A percentile compares a stretch with the other conserved stretches of the same genome.
Evolutionary conservation across 306 rosid species (phyloP).

Genomic region (Echinosophora koreensis): DNA sequence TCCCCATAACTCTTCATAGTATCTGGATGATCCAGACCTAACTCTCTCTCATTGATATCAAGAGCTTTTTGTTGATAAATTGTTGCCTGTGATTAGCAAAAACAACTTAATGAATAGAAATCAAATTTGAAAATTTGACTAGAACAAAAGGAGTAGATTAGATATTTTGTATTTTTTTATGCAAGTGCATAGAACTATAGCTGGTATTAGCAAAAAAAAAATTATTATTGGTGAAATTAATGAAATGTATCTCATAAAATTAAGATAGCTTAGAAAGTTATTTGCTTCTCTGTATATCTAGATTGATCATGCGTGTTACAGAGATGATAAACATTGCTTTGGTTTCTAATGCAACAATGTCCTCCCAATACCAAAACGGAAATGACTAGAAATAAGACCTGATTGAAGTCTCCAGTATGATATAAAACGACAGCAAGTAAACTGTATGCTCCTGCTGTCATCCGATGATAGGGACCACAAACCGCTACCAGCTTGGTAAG

Average conservation of each 20-base stretch:
- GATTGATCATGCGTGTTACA: background rate
- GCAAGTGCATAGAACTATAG: background rate
- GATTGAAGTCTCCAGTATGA: slow-evolving; percentile 91
- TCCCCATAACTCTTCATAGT: slow-evolving; percentile 97
- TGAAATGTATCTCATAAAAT: background rate
- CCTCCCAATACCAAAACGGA: slow-evolving; percentile 45
- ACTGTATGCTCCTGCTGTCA: slow-evolving; percentile 96
- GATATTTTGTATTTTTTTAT: background rate
- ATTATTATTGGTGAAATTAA: slow-evolving; percentile 13
- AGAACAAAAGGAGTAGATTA: background rate
- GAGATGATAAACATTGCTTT: background rate
- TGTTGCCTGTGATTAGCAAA: slow-evolving; percentile 70
- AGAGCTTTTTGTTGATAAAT: slow-evolving; percentile 91
- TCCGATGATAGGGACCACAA: slow-evolving; percentile 94
- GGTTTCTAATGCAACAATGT: slow-evolving; percentile 23
- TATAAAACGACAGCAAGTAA: slow-evolving; percentile 88
- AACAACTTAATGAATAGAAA: slow-evolving; percentile 34
- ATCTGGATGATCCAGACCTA: slow-evolving; percentile 95
- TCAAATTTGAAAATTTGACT: slow-evolving; percentile 39
- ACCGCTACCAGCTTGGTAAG: slow-evolving; percentile 90
- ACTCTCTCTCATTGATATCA: slow-evolving; percentile 90
- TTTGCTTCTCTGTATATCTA: background rate
- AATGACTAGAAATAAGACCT: slow-evolving; percentile 56
- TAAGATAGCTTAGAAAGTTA: background rate
- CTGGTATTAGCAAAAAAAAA: background rate